phyloP scores from a whole-genome alignment of 129 eudicot species.

The Flaveria sonorensis region DNA sequence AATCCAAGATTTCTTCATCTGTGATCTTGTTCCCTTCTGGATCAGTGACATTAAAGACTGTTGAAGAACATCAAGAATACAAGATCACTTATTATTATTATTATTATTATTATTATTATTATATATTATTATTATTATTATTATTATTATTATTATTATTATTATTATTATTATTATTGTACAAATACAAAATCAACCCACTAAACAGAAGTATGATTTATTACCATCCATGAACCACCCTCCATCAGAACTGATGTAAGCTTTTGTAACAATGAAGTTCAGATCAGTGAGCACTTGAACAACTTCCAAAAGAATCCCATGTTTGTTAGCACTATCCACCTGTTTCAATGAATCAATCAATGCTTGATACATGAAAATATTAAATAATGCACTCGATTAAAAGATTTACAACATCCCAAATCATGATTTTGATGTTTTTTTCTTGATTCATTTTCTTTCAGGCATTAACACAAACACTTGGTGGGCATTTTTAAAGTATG shows the following conservation, averaged over 20 bases:
- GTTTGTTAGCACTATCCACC: conserved; percentile 98
- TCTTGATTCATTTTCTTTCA: neutral
- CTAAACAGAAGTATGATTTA: neutral
- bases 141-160: too few species aligned
- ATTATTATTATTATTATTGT: too few species aligned
- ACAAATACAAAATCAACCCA: neutral
- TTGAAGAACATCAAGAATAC: neutral
- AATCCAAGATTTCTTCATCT: conserved; percentile 75
- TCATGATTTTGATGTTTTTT: conserved; percentile 2
- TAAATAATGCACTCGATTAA: neutral
- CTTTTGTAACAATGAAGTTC: conserved; percentile 75
- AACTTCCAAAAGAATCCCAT: conserved; percentile 92
- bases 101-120: neutral
- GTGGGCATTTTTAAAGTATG: neutral
- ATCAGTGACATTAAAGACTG: conserved; percentile 96
- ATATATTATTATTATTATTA: neutral
- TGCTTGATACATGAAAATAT: conserved; percentile 8
- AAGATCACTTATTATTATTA: conserved; percentile 6
- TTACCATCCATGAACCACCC: conserved; percentile 99
- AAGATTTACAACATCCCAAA: neutral
- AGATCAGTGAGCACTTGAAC: conserved; percentile 97
- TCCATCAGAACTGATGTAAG: conserved; percentile 96
- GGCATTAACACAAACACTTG: conserved; percentile 12
- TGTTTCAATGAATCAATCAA: conserved; percentile 34
- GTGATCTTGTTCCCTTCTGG: conserved; percentile 91